These are phyloP conservation scores for Tuber calosporum DNA, from an alignment of 495 filamentous ascomycete species.

Conservation along the genomic window DNA sequence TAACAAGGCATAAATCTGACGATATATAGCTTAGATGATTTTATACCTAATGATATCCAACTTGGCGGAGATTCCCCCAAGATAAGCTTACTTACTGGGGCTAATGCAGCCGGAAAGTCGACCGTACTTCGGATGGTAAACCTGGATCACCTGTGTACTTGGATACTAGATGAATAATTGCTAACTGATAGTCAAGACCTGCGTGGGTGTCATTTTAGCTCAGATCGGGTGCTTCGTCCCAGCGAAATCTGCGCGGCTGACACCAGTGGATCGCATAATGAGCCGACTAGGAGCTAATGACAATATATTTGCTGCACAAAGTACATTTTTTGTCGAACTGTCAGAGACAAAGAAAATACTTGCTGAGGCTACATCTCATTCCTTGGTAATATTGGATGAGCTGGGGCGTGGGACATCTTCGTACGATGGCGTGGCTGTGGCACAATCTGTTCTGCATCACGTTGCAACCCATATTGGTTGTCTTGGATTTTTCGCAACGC, in stretches of 20 bases:
- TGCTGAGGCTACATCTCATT: conserved; percentile 85
- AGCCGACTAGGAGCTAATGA: conserved; percentile 96
- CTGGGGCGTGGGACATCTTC: conserved; percentile 88
- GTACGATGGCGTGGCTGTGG: conserved; percentile 94
- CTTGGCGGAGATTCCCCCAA: conserved; percentile 74
- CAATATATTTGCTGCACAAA: conserved; percentile 97
- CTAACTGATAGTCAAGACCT: conserved; percentile 53
- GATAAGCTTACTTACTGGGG: conserved; percentile 88
- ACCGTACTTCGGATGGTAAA: conserved; percentile 93
- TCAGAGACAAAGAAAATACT: conserved; percentile 98
- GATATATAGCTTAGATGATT: conserved; percentile 64
- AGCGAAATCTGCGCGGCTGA: conserved; percentile 72
- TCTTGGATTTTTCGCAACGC: conserved; percentile 93
- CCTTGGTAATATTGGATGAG: conserved; percentile 95
- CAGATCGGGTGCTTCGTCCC: conserved; percentile 94
- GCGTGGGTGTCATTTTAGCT: conserved; percentile 96
- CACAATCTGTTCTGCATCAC: conserved; percentile 92
- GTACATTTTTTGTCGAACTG: conserved; percentile 96
- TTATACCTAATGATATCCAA: conserved; percentile 92
- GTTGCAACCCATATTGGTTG: conserved; percentile 89
- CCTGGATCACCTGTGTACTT: conserved; percentile 13
- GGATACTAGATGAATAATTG: conserved; percentile 8
- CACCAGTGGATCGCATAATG: conserved; percentile 96
- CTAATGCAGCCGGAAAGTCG: conserved; percentile 96
- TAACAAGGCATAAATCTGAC: neutral